Percentiles rank a stretch among this genome's conserved stretches.
phyloP scores from a whole-genome alignment of 2,329 filamentous ascomycete species.

The Aureobasidium lini region DNA sequence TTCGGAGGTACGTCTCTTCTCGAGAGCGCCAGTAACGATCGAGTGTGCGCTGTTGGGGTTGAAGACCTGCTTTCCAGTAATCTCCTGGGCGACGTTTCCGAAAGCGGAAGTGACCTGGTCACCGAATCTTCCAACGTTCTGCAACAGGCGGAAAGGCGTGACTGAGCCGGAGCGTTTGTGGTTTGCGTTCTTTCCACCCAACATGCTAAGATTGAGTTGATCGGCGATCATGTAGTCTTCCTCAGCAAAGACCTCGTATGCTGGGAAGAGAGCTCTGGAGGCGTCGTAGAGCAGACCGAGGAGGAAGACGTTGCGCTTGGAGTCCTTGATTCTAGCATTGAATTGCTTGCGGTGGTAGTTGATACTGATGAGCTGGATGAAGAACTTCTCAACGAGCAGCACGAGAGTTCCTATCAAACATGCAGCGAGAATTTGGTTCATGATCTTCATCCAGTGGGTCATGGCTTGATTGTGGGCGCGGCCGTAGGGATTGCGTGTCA shows the following conservation, averaged over 20 bases:
- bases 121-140: conserved; percentile 64
- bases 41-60: conserved; percentile 87
- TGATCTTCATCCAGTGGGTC: conserved; percentile 43
- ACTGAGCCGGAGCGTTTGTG: conserved; percentile 53
- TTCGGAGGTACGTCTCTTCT: conserved; percentile 75
- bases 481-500: conserved; percentile 27
- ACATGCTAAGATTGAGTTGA: conserved; percentile 51
- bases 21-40: conserved; percentile 79
- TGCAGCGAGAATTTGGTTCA: conserved; percentile 60
- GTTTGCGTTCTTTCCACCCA: conserved; percentile 47
- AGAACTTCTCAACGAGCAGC: conserved; percentile 66
- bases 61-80: conserved; percentile 92
- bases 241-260: conserved; percentile 77
- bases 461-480: conserved; percentile 7
- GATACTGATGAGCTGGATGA: conserved; percentile 77
- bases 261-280: conserved; percentile 79
- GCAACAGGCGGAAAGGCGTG: conserved; percentile 72
- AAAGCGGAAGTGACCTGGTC: conserved; percentile 92
- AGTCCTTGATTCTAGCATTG: conserved; percentile 74
- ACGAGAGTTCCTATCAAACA: conserved; percentile 61
- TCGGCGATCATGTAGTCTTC: conserved; percentile 92
- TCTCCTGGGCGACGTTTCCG: conserved; percentile 86
- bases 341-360: conserved; percentile 82
- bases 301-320: conserved; percentile 77
- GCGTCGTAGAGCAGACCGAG: conserved; percentile 84